Conservation (phyloP, 768 basidiomycete species). For the Lactarius evosmus region DNA sequence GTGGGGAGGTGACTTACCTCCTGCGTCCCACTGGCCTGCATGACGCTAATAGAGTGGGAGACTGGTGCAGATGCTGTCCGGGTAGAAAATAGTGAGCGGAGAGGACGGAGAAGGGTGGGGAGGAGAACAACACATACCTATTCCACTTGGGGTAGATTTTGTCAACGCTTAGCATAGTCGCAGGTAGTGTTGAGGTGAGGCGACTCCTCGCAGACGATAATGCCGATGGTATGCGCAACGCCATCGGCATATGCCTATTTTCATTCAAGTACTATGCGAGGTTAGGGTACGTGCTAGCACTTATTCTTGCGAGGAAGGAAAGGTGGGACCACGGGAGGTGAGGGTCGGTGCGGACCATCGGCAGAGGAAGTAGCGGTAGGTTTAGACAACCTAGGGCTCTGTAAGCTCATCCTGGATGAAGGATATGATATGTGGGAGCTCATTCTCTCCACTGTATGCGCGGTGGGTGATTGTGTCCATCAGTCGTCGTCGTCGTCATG, state of each 20-base stretch:
- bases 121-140: slow-evolving; percentile 79
- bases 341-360: slow-evolving; percentile 70
- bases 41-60: too few species aligned
- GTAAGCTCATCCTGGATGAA: slow-evolving; percentile 90
- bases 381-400: slow-evolving; percentile 95
- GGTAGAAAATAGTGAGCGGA: not conserved
- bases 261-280: not conserved
- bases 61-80: too few species aligned
- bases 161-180: slow-evolving; percentile 92
- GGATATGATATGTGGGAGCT: slow-evolving; percentile 81
- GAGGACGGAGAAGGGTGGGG: not conserved
- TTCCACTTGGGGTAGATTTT: slow-evolving; percentile 74
- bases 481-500: not conserved
- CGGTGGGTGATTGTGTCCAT: slow-evolving; percentile 47
- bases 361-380: slow-evolving; percentile 93
- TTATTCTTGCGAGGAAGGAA: slow-evolving; percentile 61
- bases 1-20: too few species aligned
- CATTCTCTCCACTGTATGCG: slow-evolving; percentile 70
- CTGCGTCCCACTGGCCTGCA: too few species aligned
- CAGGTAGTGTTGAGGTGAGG: too few species aligned
- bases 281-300: too few species aligned
- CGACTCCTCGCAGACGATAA: too few species aligned
- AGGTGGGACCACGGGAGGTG: slow-evolving; percentile 71
- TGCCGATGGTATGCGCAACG: too few species aligned
- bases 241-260: slow-evolving; percentile 36